Base-by-base conservation (phyloP, 306 rosid genomes). In the Malus fusca region DNA sequence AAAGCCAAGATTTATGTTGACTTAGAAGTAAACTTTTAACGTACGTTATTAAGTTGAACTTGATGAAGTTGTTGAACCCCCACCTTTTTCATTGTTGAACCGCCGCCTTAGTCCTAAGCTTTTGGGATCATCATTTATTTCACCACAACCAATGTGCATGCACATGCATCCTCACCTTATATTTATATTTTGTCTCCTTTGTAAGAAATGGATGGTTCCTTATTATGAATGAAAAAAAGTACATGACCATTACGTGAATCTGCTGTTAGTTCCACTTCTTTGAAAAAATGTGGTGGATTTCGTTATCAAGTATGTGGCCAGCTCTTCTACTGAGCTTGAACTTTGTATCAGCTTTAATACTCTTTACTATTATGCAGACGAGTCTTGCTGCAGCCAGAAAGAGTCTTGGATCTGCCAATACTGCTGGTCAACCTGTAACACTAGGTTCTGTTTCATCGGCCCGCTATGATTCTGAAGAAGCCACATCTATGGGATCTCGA, bases 311-410 rank as follows among this genome's bases (percentile, higher is more conserved):
- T 60, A 59, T 59, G 65, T 28, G 43, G 68, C 8, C 26, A 18
- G 74, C 58, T 51, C 25, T 51, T 42, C 73, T 44, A 69, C 23
- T 8, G 59, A 69, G 60, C 60, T 40, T 44, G 58, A 68, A 44
- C n/a, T 68, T 23, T 68, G 37, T 22, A 23, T 56, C 63, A 68
- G n/a, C 44, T n/a, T 55, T 72, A 33, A 71, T 33, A 55, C 33
- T 72, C 65, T 56, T 25, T 15, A 80, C 76, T 79, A 74, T 73
- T 58, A 71, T 79, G 89, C 97, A 96, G 99, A 86, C 51, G 87
- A 96, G 94, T 83, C 97, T 96, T 75, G 80, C 96, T 75, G 90
- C 90, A 58, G 98, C 99, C 46, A 88, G 87, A 77, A 92, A 74
- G 93, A 92, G 94, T 89, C 92, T 92, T 78, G 82, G 77, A 61